phyloP scores from a whole-genome alignment of 2,329 filamentous ascomycete species.

The Pseudogymnoascus sp. region DNA sequence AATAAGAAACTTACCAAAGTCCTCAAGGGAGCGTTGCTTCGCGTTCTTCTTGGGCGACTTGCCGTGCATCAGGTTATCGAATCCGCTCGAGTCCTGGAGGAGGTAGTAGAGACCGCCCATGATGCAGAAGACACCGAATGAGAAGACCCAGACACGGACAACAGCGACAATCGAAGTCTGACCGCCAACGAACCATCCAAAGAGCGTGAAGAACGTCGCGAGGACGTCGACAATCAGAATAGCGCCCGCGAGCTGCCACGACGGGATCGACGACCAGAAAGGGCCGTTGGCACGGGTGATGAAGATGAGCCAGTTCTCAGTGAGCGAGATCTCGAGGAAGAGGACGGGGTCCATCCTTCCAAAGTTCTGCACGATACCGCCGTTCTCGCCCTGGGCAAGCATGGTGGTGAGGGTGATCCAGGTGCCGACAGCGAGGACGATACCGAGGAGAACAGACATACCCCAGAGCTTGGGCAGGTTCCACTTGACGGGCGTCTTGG shows the following conservation, averaged over 20 bases:
- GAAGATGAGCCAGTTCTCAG: constrained; percentile 95
- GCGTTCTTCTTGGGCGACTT: constrained; percentile 74
- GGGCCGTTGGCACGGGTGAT: constrained; percentile 89
- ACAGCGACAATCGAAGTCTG: constrained; percentile 74
- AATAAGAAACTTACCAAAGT: constrained; percentile 71
- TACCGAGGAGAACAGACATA: constrained; percentile 76
- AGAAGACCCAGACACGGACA: constrained; percentile 86
- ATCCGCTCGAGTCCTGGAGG: constrained; percentile 70
- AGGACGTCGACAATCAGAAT: constrained; percentile 76
- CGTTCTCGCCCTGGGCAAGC: constrained; percentile 57
- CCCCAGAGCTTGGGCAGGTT: constrained; percentile 92
- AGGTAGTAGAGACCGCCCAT: constrained; percentile 71
- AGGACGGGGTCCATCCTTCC: constrained; percentile 74
- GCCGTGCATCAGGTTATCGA: constrained; percentile 91
- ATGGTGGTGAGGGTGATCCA: constrained; percentile 89
- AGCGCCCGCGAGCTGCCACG: constrained; percentile 73
- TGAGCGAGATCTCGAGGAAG: constrained; percentile 84
- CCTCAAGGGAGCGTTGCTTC: constrained; percentile 79
- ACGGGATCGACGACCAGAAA: constrained; percentile 85
- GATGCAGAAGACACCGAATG: constrained; percentile 80
- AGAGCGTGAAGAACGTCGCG: constrained; percentile 78
- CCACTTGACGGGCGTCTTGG: constrained; percentile 84
- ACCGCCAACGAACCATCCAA: constrained; percentile 69
- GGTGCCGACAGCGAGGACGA: constrained; percentile 73
- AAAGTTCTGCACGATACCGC: constrained; percentile 85